Evolutionary conservation across 2,329 filamentous ascomycete genomes (phyloP).

Genomic region (Aspergillus ustus): DNA sequence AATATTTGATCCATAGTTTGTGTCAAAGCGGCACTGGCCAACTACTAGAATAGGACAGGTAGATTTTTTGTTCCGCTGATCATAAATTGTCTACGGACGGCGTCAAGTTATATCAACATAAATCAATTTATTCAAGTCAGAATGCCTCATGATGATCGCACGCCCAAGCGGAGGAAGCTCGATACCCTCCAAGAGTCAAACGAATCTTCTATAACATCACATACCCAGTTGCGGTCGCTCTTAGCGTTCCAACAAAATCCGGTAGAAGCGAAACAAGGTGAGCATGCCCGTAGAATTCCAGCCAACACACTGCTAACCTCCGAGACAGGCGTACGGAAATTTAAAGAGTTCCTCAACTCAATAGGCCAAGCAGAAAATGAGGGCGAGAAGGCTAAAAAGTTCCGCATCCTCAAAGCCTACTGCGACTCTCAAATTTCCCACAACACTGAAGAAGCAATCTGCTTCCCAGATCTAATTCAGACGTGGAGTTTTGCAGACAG

Average conservation of each 20-base stretch:
- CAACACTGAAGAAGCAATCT: conserved; percentile 61
- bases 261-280: conserved; percentile 64
- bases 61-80: conserved; percentile 17
- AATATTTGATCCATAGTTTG: not conserved
- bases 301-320: not conserved
- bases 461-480: conserved; percentile 79
- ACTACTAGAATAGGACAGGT: conserved; percentile 1
- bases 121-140: conserved; percentile 21
- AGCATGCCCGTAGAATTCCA: conserved; percentile 39
- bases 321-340: conserved; percentile 45
- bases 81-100: conserved; percentile 6
- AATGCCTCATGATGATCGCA: conserved; percentile 41
- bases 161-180: conserved; percentile 47
- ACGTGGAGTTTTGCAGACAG: conserved; percentile 85
- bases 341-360: conserved; percentile 50
- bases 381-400: conserved; percentile 42
- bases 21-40: conserved; percentile 2
- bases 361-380: conserved; percentile 43
- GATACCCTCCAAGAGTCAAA: conserved; percentile 30
- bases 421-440: conserved; percentile 59
- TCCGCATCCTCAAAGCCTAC: conserved; percentile 51
- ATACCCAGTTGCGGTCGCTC: conserved; percentile 69
- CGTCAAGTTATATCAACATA: conserved; percentile 6
- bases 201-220: conserved; percentile 45
- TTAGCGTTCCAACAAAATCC: conserved; percentile 74